These are phyloP conservation scores for Colletotrichum sp. DNA, from an alignment of 2,329 filamentous ascomycete genomes.

Conservation along the genomic window DNA sequence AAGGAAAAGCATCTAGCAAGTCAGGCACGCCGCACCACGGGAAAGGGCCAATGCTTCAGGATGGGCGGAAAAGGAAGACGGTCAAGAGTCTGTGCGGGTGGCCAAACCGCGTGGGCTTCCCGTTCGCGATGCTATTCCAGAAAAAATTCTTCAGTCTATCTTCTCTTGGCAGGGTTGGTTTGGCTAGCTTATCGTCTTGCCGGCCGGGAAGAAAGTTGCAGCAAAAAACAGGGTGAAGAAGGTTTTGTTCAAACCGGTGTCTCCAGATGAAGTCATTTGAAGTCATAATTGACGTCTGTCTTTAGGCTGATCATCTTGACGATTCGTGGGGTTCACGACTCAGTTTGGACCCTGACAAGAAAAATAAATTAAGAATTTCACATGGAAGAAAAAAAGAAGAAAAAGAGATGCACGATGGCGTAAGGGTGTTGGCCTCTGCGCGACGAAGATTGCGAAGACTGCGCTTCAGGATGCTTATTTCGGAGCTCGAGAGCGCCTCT, in stretches of 20 bases:
- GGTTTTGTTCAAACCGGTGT: background rate
- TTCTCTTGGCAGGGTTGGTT: background rate
- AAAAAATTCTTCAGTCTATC: no score
- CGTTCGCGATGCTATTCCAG: background rate
- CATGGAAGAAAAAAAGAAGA: background rate
- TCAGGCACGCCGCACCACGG: background rate
- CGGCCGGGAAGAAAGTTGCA: background rate
- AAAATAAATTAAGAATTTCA: background rate
- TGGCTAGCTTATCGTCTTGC: background rate
- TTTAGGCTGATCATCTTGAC: background rate
- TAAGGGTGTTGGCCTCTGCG: background rate
- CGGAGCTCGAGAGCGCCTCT: background rate
- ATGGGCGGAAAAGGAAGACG: background rate
- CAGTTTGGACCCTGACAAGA: background rate
- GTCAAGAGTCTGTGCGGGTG: background rate
- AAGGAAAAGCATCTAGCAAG: background rate
- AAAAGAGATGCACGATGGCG: background rate
- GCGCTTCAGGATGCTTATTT: conserved; percentile 10
- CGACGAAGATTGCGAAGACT: background rate
- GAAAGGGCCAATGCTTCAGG: background rate
- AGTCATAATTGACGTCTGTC: conserved; percentile 9
- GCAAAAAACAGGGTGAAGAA: background rate
- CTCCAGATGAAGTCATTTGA: conserved; percentile 7
- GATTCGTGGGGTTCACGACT: conserved; percentile 3
- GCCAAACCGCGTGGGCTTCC: background rate